These are phyloP conservation scores for Actinomucor elegans DNA, from an alignment of 371 early-diverging fungal species.

Conservation along the genomic window DNA sequence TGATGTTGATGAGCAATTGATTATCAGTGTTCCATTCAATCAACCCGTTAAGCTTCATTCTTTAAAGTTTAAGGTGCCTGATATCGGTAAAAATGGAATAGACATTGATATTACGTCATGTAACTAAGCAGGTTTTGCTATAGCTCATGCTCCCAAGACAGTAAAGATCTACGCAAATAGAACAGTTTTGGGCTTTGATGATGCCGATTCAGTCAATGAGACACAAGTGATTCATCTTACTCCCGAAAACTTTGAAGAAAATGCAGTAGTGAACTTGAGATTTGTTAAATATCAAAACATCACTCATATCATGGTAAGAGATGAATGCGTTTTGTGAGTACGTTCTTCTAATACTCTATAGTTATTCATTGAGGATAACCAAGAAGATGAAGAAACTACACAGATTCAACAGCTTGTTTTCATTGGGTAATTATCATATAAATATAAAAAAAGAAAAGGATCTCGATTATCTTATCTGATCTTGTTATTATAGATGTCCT, in stretches of 20 bases:
- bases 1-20: slow-evolving; percentile 93
- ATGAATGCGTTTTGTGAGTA: no score
- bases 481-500: slow-evolving; percentile 5
- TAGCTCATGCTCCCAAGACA: slow-evolving; percentile 83
- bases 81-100: slow-evolving; percentile 42
- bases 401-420: slow-evolving; percentile 73
- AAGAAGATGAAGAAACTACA: slow-evolving; percentile 82
- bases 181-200: slow-evolving; percentile 83
- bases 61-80: slow-evolving; percentile 70
- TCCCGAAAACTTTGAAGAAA: slow-evolving; percentile 66
- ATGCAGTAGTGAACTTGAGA: slow-evolving; percentile 69
- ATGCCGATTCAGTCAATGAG: slow-evolving; percentile 70
- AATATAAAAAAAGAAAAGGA: no score
- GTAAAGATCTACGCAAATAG: slow-evolving; percentile 85
- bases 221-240: slow-evolving; percentile 76
- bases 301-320: slow-evolving; percentile 56
- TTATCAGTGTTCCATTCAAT: slow-evolving; percentile 84
- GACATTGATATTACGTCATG: not conserved
- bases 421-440: slow-evolving; percentile 62
- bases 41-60: slow-evolving; percentile 92
- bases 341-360: slow-evolving; percentile 12
- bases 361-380: slow-evolving; percentile 82
- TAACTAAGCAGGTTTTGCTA: not conserved
- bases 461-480: no score
- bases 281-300: slow-evolving; percentile 95